Percentiles rank a stretch among this genome's conserved stretches.
Evolutionary conservation across 2,329 filamentous ascomycete genomes (phyloP).

Genomic region (Fusarium citri): DNA sequence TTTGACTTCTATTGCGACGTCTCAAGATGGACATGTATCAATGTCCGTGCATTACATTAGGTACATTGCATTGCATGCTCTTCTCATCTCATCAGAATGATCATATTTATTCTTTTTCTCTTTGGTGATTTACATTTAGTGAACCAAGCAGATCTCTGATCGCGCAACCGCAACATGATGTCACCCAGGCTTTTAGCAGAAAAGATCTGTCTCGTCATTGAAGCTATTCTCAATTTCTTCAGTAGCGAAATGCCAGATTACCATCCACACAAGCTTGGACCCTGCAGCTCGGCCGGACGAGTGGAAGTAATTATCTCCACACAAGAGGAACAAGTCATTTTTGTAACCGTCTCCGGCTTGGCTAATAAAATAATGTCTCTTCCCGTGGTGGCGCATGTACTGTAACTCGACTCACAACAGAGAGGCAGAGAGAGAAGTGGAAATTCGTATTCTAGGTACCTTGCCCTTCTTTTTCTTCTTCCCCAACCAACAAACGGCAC

Average conservation of each 20-base stretch:
- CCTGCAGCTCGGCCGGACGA: slow-evolving; percentile 6
- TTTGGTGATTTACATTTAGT: background rate
- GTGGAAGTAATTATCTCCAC: background rate
- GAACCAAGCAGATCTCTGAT: slow-evolving; percentile 18
- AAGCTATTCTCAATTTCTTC: slow-evolving; percentile 22
- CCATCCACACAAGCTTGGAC: background rate
- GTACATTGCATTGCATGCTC: background rate
- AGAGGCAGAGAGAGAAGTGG: background rate
- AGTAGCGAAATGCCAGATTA: slow-evolving; percentile 1
- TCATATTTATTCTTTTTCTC: slow-evolving; percentile 10
- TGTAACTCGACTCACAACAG: slow-evolving; percentile 10
- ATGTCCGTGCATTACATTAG: background rate
- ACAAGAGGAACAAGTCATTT: slow-evolving; percentile 1
- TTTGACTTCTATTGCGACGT: background rate
- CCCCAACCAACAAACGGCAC: background rate
- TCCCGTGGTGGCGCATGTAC: slow-evolving; percentile 20
- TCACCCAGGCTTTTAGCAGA: slow-evolving; percentile 25
- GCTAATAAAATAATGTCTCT: background rate
- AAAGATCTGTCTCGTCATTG: slow-evolving; percentile 4
- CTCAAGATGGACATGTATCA: background rate
- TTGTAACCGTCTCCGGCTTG: slow-evolving; percentile 14
- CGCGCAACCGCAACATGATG: slow-evolving; percentile 31
- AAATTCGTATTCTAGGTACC: background rate
- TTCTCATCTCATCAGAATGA: background rate
- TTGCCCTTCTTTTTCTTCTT: background rate